Evolutionary conservation across 108 stramenopile genomes (phyloP).

Genomic region (Pseudonitzschia multiseries): DNA sequence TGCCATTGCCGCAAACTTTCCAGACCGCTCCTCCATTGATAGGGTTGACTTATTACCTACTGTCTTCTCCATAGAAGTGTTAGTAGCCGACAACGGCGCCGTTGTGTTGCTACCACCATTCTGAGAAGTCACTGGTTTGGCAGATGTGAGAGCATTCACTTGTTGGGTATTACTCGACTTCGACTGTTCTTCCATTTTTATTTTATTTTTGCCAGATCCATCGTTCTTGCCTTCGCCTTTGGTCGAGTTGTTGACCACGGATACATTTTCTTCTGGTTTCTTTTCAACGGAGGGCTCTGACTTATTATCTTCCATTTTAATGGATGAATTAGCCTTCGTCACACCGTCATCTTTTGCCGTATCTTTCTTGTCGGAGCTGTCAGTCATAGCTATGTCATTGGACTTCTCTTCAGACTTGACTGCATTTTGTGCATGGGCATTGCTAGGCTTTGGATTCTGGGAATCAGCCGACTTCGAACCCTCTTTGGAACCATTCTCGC

Average conservation of each 20-base stretch:
- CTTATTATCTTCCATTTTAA: not conserved
- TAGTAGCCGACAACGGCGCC: conserved; percentile 12
- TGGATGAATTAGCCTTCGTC: conserved; percentile 7
- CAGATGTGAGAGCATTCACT: conserved; percentile 10
- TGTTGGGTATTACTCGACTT: not conserved
- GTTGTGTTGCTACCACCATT: conserved; percentile 21
- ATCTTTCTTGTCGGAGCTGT: not conserved
- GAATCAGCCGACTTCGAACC: conserved; percentile 13
- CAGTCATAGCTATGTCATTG: conserved; percentile 2
- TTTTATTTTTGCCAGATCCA: not conserved
- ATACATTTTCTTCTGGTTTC: not conserved
- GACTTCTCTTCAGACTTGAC: conserved; percentile 14
- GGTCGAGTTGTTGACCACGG: not conserved
- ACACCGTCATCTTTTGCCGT: conserved; percentile 8
- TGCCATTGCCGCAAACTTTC: conserved; percentile 86
- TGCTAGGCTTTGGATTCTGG: not conserved
- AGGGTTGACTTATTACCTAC: conserved; percentile 7
- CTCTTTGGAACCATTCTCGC: not conserved
- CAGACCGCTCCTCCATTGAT: conserved; percentile 39
- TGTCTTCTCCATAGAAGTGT: not conserved
- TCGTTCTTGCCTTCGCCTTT: conserved; percentile 8
- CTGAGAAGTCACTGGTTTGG: conserved; percentile 7
- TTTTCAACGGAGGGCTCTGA: not conserved
- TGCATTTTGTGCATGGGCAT: not conserved
- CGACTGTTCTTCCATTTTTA: not conserved